phyloP scores from a whole-genome alignment of 345 rosid genomes.

The Gynandropsis gynandra region DNA sequence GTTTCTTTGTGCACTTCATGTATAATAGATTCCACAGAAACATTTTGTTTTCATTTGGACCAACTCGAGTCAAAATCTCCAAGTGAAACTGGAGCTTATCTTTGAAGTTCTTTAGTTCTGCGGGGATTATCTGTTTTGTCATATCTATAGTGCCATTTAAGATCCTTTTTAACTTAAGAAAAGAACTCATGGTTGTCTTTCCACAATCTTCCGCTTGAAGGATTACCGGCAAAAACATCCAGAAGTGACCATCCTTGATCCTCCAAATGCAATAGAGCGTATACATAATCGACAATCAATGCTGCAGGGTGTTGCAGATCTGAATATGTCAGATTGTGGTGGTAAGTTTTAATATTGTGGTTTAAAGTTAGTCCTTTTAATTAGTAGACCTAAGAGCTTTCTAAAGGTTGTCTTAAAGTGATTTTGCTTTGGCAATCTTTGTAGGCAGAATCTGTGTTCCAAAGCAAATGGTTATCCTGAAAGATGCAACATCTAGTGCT shows the following conservation, averaged over 20 bases:
- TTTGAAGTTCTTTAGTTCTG: neutral
- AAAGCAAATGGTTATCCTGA: slow-evolving; percentile 77
- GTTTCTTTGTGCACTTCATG: too few species aligned
- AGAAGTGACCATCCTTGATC: slow-evolving; percentile 76
- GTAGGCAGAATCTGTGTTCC: slow-evolving; percentile 72
- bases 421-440: slow-evolving; percentile 16
- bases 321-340: slow-evolving; percentile 48
- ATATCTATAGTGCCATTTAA: neutral
- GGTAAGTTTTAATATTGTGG: slow-evolving; percentile 33
- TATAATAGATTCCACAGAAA: too few species aligned
- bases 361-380: slow-evolving; percentile 7
- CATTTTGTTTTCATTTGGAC: neutral
- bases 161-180: neutral
- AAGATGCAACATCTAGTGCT: too few species aligned
- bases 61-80: neutral
- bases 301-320: slow-evolving; percentile 77
- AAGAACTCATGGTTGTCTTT: slow-evolving; percentile 4
- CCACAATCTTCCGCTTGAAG: slow-evolving; percentile 35
- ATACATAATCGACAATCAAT: slow-evolving; percentile 75
- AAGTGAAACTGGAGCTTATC: neutral
- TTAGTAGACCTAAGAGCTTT: neutral
- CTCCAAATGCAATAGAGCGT: slow-evolving; percentile 70
- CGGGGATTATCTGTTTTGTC: slow-evolving; percentile 10
- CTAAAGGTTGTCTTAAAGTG: slow-evolving; percentile 11
- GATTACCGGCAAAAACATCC: slow-evolving; percentile 69